Evolutionary conservation across 78 protist genomes (phyloP), one percentile per base, ranked within the genome.

Genomic region (Goniomonas avonlea): DNA sequence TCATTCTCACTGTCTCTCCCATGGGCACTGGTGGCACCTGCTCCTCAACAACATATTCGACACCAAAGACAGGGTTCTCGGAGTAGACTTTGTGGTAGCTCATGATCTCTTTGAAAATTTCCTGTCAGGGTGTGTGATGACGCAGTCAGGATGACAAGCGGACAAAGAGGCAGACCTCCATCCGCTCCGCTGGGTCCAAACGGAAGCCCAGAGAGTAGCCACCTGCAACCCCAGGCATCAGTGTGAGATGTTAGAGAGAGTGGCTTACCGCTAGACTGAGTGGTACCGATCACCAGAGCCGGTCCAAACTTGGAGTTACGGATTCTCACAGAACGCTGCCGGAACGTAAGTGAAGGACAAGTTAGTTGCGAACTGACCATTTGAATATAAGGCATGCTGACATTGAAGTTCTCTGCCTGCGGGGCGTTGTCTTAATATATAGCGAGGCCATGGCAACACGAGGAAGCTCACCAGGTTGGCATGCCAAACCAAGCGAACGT

Each of bases 331-430:
- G 34, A n/a, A 27, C 5, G 68, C 2, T 13, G 9, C 38, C 9
- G 3, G 9, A 7, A 34, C 41, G 43, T 21, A 5, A 7, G 4
- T 3, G 43, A 11, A 59, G 9, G 3, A 7, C 9, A 27, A 27
- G 43, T 7, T 9, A 27, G 55, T 21, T 55, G 65, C 41, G n/a
- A 0, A 0, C 17, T 4, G 13, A 15, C 34, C 35, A 86, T 60
- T 50, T 82, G 86, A 9, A 85, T 31, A 43, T 92, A 89, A 8
- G 95, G 95, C 43, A 88, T 80, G 35, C 82, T 59, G 25, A 92
- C 91, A 78, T 92, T 92, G 90, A 87, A 92, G 89, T 82, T 86
- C 25, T 85, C 90, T 5, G 88, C 82, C n/a, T n/a, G n/a, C n/a
- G n/a, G n/a, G n/a, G n/a, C n/a, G n/a, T n/a, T n/a, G n/a, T n/a